phyloP scores from a whole-genome alignment of 345 rosid species.

The Bretschneidera sinensis region DNA sequence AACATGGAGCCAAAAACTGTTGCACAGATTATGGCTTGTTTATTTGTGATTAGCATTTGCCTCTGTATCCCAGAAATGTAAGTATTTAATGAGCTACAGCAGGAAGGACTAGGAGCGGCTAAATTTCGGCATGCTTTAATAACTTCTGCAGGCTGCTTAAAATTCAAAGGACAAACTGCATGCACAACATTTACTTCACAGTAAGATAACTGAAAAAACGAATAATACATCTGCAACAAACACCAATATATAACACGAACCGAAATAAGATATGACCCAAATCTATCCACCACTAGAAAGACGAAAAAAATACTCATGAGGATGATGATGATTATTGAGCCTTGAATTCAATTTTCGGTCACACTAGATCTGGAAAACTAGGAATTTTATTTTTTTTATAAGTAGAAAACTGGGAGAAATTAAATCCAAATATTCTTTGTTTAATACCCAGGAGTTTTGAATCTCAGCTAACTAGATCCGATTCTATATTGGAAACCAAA shows the following conservation, averaged over 20 bases:
- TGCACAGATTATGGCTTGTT: slow-evolving; percentile 93
- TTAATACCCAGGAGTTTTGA: too few species aligned
- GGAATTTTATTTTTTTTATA: too few species aligned
- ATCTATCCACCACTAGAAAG: too few species aligned
- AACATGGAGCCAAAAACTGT: slow-evolving; percentile 76
- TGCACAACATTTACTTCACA: slow-evolving; percentile 13
- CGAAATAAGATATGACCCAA: not conserved
- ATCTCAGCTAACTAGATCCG: too few species aligned
- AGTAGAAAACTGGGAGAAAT: too few species aligned
- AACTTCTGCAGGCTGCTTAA: slow-evolving; percentile 75
- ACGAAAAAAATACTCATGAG: too few species aligned
- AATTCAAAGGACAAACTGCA: slow-evolving; percentile 92
- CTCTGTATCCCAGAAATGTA: slow-evolving; percentile 80
- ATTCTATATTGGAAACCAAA: too few species aligned
- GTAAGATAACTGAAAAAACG: not conserved
- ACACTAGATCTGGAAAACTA: too few species aligned
- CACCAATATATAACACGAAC: not conserved
- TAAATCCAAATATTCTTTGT: too few species aligned
- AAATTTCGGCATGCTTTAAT: slow-evolving; percentile 77
- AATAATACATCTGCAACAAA: too few species aligned
- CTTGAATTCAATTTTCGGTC: too few species aligned
- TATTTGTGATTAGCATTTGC: slow-evolving; percentile 94
- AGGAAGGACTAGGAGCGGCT: slow-evolving; percentile 88
- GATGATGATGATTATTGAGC: too few species aligned
- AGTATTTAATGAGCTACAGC: slow-evolving; percentile 82